Evolutionary conservation across 2,329 filamentous ascomycete genomes (phyloP).

Genomic region (Annulohypoxylon truncatum): DNA sequence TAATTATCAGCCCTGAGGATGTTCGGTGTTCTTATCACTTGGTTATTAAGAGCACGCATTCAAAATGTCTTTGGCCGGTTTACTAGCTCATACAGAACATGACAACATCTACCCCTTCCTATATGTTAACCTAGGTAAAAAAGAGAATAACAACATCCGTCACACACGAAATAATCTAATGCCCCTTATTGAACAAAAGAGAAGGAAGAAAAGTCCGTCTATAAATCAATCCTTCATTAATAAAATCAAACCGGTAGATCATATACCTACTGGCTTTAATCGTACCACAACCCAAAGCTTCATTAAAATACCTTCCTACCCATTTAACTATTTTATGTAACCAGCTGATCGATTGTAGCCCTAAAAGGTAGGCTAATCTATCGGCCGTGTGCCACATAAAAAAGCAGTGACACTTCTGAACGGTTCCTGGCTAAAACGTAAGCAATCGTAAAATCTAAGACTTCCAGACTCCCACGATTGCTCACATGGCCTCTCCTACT

Average conservation of each 20-base stretch:
- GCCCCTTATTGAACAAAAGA: not conserved
- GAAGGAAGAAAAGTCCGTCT: not conserved
- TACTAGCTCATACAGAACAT: not conserved
- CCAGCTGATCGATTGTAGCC: not conserved
- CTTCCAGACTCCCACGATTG: not conserved
- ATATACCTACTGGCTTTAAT: not conserved
- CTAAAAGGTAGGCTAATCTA: not conserved
- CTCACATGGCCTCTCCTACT: not conserved
- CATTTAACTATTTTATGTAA: not conserved
- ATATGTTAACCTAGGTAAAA: not conserved
- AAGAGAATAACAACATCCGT: not conserved
- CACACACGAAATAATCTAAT: not conserved
- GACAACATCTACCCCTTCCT: not conserved
- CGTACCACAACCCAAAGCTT: not conserved
- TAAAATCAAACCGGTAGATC: not conserved
- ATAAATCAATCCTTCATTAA: not conserved
- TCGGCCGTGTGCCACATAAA: not conserved
- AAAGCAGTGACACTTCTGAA: not conserved
- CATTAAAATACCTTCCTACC: not conserved
- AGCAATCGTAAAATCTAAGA: not conserved
- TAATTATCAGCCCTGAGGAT: not conserved
- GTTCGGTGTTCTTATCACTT: not conserved
- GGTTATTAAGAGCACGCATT: not conserved
- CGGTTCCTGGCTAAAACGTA: conserved; percentile 2
- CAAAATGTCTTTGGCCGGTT: not conserved